phyloP scores from a whole-genome alignment of 495 filamentous ascomycete genomes.

The Tuber magnatum region DNA sequence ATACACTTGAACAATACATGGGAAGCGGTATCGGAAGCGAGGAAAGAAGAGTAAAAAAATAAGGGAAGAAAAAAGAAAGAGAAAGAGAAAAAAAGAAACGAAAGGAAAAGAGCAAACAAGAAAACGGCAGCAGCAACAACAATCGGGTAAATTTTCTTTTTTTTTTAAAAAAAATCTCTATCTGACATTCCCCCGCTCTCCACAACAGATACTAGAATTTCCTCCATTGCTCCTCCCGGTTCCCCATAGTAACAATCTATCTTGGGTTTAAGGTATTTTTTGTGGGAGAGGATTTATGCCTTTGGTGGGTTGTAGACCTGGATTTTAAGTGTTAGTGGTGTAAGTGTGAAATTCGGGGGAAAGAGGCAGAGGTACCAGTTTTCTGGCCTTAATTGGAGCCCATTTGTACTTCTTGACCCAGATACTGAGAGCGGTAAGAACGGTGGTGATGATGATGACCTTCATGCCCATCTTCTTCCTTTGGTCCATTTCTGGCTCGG shows the following conservation, averaged over 20 bases:
- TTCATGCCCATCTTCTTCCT: conserved; percentile 99
- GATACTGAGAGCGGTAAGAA: conserved; percentile 76
- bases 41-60: not conserved
- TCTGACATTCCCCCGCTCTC: conserved; percentile 1
- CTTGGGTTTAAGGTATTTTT: not conserved
- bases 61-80: not conserved
- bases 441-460: conserved; percentile 67
- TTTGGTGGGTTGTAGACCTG: conserved; percentile 39
- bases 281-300: conserved; percentile 10
- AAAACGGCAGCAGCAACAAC: not conserved
- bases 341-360: not conserved
- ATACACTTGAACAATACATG: not conserved
- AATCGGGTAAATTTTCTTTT: not conserved
- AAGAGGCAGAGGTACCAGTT: conserved; percentile 48
- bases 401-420: conserved; percentile 99
- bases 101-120: not conserved
- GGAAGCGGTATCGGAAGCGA: not conserved
- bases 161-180: not conserved
- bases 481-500: conserved; percentile 97
- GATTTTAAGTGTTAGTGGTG: conserved; percentile 10
- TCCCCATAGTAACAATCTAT: not conserved
- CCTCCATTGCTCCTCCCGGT: not conserved
- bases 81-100: not conserved
- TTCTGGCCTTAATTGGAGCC: conserved; percentile 87
- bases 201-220: not conserved